A percentile compares a stretch with the other conserved stretches of the same genome.
Conservation (phyloP, 768 basidiomycete genomes). For the Chiua virens region DNA sequence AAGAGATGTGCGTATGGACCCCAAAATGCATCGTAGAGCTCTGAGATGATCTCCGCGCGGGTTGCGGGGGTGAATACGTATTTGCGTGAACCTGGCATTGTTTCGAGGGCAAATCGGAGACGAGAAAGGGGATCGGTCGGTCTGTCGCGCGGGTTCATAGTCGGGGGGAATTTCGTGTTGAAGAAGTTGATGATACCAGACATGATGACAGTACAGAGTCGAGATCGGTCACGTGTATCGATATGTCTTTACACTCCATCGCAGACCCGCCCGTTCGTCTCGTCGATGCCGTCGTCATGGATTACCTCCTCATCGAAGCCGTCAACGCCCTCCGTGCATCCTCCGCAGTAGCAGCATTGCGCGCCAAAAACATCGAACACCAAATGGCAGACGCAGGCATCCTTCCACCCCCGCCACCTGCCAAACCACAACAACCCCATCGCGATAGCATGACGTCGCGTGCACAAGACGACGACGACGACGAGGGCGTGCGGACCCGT, state of each 20-base stretch:
- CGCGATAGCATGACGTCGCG: constrained; percentile 37
- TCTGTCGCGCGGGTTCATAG: constrained; percentile 57
- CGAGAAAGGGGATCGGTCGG: constrained; percentile 65
- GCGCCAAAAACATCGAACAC: constrained; percentile 67
- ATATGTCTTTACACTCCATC: constrained; percentile 30
- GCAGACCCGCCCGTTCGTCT: constrained; percentile 63
- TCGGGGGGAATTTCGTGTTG: constrained; percentile 49
- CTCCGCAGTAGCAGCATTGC: constrained; percentile 65
- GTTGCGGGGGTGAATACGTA: constrained; percentile 73
- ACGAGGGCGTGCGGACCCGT: constrained; percentile 64
- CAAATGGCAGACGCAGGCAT: constrained; percentile 82
- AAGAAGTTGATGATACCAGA: constrained; percentile 46
- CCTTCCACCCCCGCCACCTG: constrained; percentile 46
- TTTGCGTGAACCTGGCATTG: constrained; percentile 77
- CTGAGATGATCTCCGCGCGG: constrained; percentile 77
- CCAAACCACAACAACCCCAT: constrained; percentile 31
- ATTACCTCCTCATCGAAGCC: constrained; percentile 84
- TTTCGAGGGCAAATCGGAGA: constrained; percentile 74
- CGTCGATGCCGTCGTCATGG: constrained; percentile 70
- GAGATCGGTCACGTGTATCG: too few species aligned
- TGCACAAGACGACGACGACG: constrained; percentile 57
- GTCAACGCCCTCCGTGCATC: constrained; percentile 75
- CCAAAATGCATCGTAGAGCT: constrained; percentile 83
- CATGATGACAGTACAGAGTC: constrained; percentile 27
- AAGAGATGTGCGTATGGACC: constrained; percentile 73